Percentiles rank a stretch among this genome's conserved stretches.
Conservation (phyloP, 257 asterid genomes). For the Capsicum pubescens region DNA sequence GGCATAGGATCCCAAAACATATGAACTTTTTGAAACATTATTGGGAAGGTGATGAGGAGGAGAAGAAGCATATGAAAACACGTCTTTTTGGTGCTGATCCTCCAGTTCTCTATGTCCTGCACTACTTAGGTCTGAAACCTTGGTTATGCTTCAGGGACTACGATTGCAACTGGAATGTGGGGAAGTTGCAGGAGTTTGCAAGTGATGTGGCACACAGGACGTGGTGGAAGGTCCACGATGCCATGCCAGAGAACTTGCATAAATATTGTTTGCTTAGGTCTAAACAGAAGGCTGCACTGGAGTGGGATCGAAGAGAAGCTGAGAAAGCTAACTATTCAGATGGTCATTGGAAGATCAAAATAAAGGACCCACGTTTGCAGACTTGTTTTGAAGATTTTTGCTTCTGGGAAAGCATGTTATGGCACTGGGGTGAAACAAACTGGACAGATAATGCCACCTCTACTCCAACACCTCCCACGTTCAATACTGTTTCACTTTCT, state of each 20-base stretch:
- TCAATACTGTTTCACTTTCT: slow-evolving; percentile 45
- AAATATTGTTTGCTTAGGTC: slow-evolving; percentile 80
- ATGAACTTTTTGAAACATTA: slow-evolving; percentile 88
- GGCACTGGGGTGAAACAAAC: slow-evolving; percentile 94
- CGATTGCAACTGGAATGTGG: slow-evolving; percentile 93
- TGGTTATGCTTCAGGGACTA: slow-evolving; percentile 93
- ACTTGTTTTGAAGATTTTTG: slow-evolving; percentile 80
- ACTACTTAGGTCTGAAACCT: slow-evolving; percentile 82
- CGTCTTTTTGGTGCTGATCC: slow-evolving; percentile 80
- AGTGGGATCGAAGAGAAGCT: slow-evolving; percentile 84
- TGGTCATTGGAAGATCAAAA: slow-evolving; percentile 79
- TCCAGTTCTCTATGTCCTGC: slow-evolving; percentile 77
- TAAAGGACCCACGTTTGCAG: slow-evolving; percentile 59
- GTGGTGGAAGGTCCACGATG: slow-evolving; percentile 96
- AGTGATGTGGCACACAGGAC: slow-evolving; percentile 81
- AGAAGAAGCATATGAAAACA: slow-evolving; percentile 62
- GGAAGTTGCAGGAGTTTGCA: slow-evolving; percentile 67
- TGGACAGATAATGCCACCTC: slow-evolving; percentile 77
- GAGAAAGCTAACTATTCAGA: slow-evolving; percentile 78
- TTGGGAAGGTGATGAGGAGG: slow-evolving; percentile 80
- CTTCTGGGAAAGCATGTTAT: slow-evolving; percentile 91
- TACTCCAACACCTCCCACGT: slow-evolving; percentile 42
- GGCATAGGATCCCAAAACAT: slow-evolving; percentile 92
- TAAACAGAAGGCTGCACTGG: slow-evolving; percentile 87
- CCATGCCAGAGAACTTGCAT: slow-evolving; percentile 86